Evolutionary conservation across 2,329 filamentous ascomycete genomes (phyloP), one percentile per base, ranked within the genome.

Genomic region (Colletotrichum magnum): DNA sequence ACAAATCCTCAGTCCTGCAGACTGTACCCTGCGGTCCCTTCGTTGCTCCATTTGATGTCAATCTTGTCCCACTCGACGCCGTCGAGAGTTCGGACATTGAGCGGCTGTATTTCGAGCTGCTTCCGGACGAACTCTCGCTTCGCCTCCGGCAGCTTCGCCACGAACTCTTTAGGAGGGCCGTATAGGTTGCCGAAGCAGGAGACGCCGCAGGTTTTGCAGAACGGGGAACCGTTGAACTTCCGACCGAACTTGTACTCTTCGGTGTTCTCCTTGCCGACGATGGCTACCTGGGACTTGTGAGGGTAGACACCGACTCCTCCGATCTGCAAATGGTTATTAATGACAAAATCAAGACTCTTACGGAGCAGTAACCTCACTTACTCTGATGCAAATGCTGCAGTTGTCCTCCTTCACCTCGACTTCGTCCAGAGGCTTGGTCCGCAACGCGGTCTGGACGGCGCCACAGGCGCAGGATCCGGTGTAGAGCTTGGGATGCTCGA

Each of bases 361-460:
- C 18, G 18, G 18, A 32, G 28, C 2, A 7, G 28, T 2, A 36
- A 2, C n/a, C 18, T 3, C 3, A 67, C 71, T 6, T 71, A 78
- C 76, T n/a, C 78, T 72, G n/a, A 74, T 68, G 61, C 77, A 79
- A 7, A 69, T 74, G 59, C 78, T 79, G 62, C 79, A 74, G 81
- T 82, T 73, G 77, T 82, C 71, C 78, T 83, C 64, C 78, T 81
- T 72, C 77, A 84, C 64, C 79, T 84, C 70, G 78, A 83, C 57
- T 75, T 80, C 26, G 74, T 79, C 66, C 77, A 86, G 52, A 78
- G 66, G 54, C 6, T 70, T 62, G 5, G 50, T 69, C 2, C 72
- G 54, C 0, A 77, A 59, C 10, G 74, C 68, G 15, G 73, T 65
- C 39, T 61, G 61, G 3, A 79, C 72, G 1, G 65, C 69, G 2